Conservation (phyloP, 768 basidiomycete species). For the Lentinula sp. region DNA sequence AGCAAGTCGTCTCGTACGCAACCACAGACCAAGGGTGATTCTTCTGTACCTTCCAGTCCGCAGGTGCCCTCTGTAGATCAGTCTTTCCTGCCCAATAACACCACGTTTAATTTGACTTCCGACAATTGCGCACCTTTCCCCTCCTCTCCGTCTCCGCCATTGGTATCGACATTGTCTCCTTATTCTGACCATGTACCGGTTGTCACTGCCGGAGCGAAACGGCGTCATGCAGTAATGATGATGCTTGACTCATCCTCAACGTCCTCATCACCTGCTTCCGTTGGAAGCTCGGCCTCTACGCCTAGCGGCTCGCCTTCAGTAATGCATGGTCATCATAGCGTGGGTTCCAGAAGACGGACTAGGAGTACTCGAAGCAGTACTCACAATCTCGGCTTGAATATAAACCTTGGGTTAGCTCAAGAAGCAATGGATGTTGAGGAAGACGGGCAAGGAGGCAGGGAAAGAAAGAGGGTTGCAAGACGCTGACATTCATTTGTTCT, state of each 20-base stretch:
- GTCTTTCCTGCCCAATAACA: conserved; percentile 10
- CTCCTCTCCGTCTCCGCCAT: conserved; percentile 14
- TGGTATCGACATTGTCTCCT: conserved; percentile 18
- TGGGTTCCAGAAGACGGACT: conserved; percentile 45
- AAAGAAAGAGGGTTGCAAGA: conserved; percentile 68
- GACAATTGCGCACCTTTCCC: conserved; percentile 9
- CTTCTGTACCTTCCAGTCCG: conserved; percentile 1
- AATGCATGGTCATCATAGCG: conserved; percentile 13
- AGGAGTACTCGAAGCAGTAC: conserved; percentile 40
- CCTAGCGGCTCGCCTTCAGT: conserved; percentile 18
- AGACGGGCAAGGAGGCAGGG: conserved; percentile 46
- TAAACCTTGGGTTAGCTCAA: conserved; percentile 11
- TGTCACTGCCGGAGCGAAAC: conserved; percentile 56
- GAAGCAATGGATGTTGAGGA: conserved; percentile 76
- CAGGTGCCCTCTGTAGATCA: background rate
- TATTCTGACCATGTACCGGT: conserved; percentile 16
- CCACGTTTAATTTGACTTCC: conserved; percentile 9
- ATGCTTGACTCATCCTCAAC: conserved; percentile 51
- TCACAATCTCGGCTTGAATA: conserved; percentile 20
- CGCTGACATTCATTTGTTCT: conserved; percentile 30
- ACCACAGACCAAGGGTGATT: conserved; percentile 12
- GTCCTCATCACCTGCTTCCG: conserved; percentile 26
- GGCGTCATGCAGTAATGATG: conserved; percentile 76
- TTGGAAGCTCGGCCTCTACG: conserved; percentile 29
- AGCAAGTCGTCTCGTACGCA: conserved; percentile 16